These are phyloP conservation scores for Venturia pyrina DNA, from an alignment of 2,329 filamentous ascomycete species.

Conservation along the genomic window DNA sequence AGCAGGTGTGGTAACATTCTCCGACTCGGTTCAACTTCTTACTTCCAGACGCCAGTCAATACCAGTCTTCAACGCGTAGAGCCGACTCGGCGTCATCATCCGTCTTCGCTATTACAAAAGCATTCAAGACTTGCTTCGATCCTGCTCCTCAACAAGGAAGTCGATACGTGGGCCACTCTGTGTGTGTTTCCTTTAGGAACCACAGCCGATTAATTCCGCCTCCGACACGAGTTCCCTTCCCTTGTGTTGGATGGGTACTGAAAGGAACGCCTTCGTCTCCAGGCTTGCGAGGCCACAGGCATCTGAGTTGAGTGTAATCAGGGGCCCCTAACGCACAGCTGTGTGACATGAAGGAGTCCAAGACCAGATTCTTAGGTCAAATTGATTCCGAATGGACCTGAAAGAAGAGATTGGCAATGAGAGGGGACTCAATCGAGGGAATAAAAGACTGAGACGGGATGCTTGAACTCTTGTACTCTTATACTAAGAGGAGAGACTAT, in stretches of 20 bases:
- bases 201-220: background rate
- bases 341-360: too few species aligned
- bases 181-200: background rate
- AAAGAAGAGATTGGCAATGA: too few species aligned
- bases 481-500: too few species aligned
- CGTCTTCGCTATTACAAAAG: background rate
- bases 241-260: too few species aligned
- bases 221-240: background rate
- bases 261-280: background rate
- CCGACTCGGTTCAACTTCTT: background rate
- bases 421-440: too few species aligned
- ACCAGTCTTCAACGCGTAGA: background rate
- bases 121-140: background rate
- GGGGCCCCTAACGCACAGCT: background rate
- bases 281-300: background rate
- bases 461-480: too few species aligned
- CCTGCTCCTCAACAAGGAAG: background rate
- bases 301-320: background rate
- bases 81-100: background rate
- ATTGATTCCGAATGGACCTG: too few species aligned
- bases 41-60: too few species aligned
- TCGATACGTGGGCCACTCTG: background rate
- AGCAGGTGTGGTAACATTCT: background rate
- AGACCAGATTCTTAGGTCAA: too few species aligned
- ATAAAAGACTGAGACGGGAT: too few species aligned